These are phyloP conservation scores for Boletus speciosus DNA, from an alignment of 768 basidiomycete species.

Conservation along the genomic window DNA sequence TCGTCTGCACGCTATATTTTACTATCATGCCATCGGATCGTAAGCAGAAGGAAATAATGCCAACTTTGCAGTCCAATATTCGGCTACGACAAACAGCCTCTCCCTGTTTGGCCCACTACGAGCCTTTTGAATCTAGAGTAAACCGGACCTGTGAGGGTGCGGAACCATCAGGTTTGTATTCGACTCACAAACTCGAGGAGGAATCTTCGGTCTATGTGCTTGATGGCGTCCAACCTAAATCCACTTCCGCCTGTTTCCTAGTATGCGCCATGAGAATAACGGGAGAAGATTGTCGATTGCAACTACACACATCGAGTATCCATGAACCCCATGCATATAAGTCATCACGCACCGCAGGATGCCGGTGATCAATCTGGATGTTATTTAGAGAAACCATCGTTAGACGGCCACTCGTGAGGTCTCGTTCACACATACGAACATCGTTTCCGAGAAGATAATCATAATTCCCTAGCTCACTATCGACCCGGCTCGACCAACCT, in stretches of 20 bases:
- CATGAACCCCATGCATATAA: conserved; percentile 75
- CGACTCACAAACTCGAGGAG: conserved; percentile 58
- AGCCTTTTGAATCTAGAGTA: conserved; percentile 47
- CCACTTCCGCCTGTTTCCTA: conserved; percentile 70
- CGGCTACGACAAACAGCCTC: conserved; percentile 66
- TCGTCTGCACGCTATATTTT: conserved; percentile 39
- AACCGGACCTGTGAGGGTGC: not conserved
- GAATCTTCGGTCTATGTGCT: conserved; percentile 77
- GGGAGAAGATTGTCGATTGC: not conserved
- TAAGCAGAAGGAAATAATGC: conserved; percentile 15
- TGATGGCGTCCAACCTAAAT: conserved; percentile 88
- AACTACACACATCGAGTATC: conserved; percentile 53
- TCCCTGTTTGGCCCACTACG: conserved; percentile 43
- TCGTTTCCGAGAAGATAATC: conserved; percentile 78
- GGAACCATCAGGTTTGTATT: not conserved
- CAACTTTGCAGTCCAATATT: conserved; percentile 79
- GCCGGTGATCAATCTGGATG: conserved; percentile 73
- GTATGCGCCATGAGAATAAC: not conserved
- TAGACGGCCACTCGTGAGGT: not conserved
- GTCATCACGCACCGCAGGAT: conserved; percentile 77
- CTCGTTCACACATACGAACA: conserved; percentile 37
- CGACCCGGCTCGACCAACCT: conserved; percentile 81
- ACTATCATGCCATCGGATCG: not conserved
- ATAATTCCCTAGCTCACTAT: conserved; percentile 83
- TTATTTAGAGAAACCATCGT: conserved; percentile 10